Conservation (phyloP, 768 basidiomycete genomes). For the Cystofilobasidium bisporidii region DNA sequence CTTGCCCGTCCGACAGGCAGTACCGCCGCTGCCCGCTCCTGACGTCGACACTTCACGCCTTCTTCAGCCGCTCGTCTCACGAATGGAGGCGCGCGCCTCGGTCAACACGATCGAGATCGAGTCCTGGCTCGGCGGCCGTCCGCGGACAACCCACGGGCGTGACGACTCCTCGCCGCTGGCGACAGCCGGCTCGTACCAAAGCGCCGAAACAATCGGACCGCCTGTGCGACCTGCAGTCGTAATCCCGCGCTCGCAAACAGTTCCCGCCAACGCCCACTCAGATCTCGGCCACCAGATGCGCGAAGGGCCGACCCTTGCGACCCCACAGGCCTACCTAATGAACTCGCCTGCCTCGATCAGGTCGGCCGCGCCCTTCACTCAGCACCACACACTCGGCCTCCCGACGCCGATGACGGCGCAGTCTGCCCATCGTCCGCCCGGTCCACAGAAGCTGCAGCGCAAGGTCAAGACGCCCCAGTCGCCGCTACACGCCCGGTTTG, state of each 20-base stretch:
- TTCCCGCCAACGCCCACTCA: too few species aligned
- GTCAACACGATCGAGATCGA: slow-evolving; percentile 9
- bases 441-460: neutral
- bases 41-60: neutral
- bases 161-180: neutral
- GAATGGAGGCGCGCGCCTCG: neutral
- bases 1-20: neutral
- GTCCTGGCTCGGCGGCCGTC: neutral
- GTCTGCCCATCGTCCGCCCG: neutral
- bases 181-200: too few species aligned
- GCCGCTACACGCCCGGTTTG: neutral
- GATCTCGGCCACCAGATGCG: too few species aligned
- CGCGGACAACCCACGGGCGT: neutral
- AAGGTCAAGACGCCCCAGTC: neutral
- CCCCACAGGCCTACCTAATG: too few species aligned
- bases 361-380: too few species aligned
- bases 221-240: neutral
- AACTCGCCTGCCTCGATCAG: too few species aligned
- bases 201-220: neutral
- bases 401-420: neutral
- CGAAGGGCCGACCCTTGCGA: too few species aligned
- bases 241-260: too few species aligned
- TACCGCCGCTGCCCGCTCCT: neutral
- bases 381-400: neutral
- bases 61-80: neutral